These are phyloP conservation scores for Clathrospora elynae DNA, from an alignment of 2,329 filamentous ascomycete genomes.

Conservation along the genomic window DNA sequence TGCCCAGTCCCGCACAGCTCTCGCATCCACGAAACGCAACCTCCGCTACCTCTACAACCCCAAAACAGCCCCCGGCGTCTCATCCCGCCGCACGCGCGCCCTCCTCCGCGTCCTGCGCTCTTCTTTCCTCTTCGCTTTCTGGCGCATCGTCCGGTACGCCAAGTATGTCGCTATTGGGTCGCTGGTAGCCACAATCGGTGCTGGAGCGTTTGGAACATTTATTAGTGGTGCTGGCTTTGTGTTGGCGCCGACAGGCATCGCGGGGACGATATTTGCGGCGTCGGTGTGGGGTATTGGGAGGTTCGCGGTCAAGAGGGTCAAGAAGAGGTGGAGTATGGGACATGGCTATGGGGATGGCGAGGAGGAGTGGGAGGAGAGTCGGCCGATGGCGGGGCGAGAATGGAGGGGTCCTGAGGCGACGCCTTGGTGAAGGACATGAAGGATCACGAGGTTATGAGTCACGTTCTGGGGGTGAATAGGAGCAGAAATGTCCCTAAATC, in stretches of 20 bases:
- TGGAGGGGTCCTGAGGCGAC: constrained; percentile 26
- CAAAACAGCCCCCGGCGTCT: constrained; percentile 33
- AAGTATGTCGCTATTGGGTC: constrained; percentile 53
- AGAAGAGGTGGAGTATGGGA: constrained; percentile 32
- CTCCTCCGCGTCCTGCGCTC: constrained; percentile 49
- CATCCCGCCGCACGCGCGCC: constrained; percentile 47
- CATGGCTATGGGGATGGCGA: constrained; percentile 26
- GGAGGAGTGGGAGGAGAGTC: constrained; percentile 29
- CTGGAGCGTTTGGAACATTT: constrained; percentile 45
- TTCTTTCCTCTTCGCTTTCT: constrained; percentile 50
- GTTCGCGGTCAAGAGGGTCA: constrained; percentile 44
- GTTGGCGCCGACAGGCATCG: constrained; percentile 50
- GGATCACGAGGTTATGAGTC: not conserved
- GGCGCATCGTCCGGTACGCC: constrained; percentile 50
- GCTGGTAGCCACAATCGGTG: constrained; percentile 47
- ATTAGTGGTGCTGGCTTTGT: constrained; percentile 50
- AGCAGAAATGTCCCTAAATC: not conserved
- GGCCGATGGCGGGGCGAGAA: constrained; percentile 9
- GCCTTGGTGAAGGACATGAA: constrained; percentile 25
- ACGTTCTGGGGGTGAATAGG: not conserved
- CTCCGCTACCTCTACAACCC: constrained; percentile 49
- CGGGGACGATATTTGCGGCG: constrained; percentile 45
- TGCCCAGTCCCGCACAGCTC: constrained; percentile 31
- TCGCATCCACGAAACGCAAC: constrained; percentile 37
- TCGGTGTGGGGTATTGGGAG: constrained; percentile 49